Evolutionary conservation across 2,329 filamentous ascomycete species (phyloP).

Genomic region (Myriosclerotinia scirpicola): DNA sequence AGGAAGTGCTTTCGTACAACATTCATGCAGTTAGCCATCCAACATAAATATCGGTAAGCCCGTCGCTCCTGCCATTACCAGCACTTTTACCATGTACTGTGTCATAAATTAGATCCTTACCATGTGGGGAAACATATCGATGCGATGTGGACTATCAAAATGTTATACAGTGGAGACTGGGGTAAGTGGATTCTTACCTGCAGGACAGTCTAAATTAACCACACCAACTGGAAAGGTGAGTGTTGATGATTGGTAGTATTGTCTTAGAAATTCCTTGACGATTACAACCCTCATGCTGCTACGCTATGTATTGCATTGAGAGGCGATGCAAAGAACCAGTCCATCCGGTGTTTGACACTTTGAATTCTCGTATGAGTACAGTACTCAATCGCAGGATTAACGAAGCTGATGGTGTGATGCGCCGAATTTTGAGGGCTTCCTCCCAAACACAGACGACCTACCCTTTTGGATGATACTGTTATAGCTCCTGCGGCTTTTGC

Average conservation of each 20-base stretch:
- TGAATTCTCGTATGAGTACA: not conserved
- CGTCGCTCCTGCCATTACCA: not conserved
- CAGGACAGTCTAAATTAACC: not conserved
- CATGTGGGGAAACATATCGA: not conserved
- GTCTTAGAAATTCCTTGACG: not conserved
- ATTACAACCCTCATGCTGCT: not conserved
- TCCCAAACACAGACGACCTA: too few relatives aligned
- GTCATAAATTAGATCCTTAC: not conserved
- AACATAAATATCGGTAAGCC: conserved; percentile 3
- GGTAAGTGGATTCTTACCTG: not conserved
- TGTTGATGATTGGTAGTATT: not conserved
- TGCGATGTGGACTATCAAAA: not conserved
- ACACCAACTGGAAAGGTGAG: not conserved
- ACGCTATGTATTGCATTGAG: not conserved
- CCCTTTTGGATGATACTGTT: too few relatives aligned
- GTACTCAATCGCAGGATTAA: not conserved
- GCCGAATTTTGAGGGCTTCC: not conserved
- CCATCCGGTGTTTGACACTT: not conserved
- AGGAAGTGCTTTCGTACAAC: not conserved
- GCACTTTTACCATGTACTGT: not conserved
- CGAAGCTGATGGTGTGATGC: not conserved
- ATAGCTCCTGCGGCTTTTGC: not conserved
- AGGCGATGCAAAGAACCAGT: not conserved
- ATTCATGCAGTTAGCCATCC: not conserved
- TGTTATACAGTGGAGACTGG: conserved; percentile 8